Base-by-base conservation (phyloP, 2,329 filamentous ascomycete genomes). In the Biscogniauxia mediterranea region DNA sequence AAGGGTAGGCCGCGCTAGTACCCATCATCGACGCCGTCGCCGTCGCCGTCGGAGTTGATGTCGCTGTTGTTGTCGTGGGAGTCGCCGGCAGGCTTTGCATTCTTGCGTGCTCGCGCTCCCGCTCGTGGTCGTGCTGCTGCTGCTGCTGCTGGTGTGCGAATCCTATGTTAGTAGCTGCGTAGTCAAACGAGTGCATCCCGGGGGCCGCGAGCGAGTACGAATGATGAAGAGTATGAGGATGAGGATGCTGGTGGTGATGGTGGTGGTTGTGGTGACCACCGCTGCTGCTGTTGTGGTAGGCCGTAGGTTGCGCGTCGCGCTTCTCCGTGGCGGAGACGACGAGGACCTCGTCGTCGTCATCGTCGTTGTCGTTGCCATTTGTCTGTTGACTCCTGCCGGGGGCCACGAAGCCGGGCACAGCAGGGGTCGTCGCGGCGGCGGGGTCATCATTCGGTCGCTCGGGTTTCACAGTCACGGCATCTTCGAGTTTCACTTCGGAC, bases 401-500 rank as follows among this genome's bases (percentile, higher is more conserved):
- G 23, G 23, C 2, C 23, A 23, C 23, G 23, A 23, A 23, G 23
- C 23, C 23, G 23, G 23, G 23, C 23, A 23, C 54, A 25, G 62
- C 59, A 54, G 64, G 53, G 25, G 65, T 42, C 38, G 49, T 21
- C n/a, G n/a, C n/a, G n/a, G n/a, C n/a, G 63, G 56, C 17, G 61
- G 54, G 28, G 54, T 60, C 59, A 55, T 60, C 60, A 65, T 67
- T 68, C 58, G 62, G 57, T 52, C 63, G 65, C 64, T 74, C 72
- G 61, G 64, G 55, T 64, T 74, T 74, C 68, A 74, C 68, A 55
- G 58, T 62, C 54, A 64, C 68, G 57, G 64, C 67, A 69, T 73
- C 70, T 73, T 74, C 72, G 61, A 64, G 56, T 70, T 74, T 74
- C 26, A 74, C 66, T 72, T 74, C 72, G 71, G 69, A 68, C 71